A percentile compares a stretch with the other conserved stretches of the same genome.
These are phyloP conservation scores for Lineolata rhizophorae DNA, from an alignment of 495 filamentous ascomycete species.

Conservation along the genomic window DNA sequence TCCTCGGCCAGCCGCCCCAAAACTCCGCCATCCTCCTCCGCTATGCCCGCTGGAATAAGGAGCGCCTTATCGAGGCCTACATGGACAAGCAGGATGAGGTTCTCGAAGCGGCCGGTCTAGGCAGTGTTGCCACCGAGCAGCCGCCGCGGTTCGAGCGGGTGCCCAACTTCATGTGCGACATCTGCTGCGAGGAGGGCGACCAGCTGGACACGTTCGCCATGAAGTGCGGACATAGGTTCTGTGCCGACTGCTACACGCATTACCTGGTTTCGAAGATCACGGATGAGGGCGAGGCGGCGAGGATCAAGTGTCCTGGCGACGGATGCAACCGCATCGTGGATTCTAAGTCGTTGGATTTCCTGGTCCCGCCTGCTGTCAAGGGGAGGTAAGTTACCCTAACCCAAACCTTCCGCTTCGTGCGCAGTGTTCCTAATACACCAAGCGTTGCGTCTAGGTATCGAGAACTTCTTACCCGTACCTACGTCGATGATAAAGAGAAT, in stretches of 20 bases:
- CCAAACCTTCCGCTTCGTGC: too few species aligned
- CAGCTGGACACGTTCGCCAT: constrained; percentile 79
- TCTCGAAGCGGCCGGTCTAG: constrained; percentile 70
- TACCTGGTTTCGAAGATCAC: constrained; percentile 83
- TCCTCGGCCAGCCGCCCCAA: constrained; percentile 70
- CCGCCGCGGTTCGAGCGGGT: constrained; percentile 45
- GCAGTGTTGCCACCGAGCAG: constrained; percentile 30
- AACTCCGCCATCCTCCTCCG: constrained; percentile 74
- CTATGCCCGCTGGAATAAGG: constrained; percentile 84
- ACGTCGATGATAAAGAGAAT: constrained; percentile 87
- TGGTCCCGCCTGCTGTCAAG: constrained; percentile 53
- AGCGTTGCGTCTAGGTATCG: constrained; percentile 37
- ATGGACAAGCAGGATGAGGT: constrained; percentile 65
- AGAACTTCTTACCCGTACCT: constrained; percentile 72
- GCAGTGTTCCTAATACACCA: constrained; percentile 2
- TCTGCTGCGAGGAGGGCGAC: constrained; percentile 78
- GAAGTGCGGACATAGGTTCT: constrained; percentile 92
- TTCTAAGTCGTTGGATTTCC: constrained; percentile 60
- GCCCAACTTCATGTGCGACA: constrained; percentile 70
- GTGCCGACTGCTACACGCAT: constrained; percentile 76
- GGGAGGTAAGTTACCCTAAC: constrained; percentile 38
- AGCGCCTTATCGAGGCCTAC: constrained; percentile 79
- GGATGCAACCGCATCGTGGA: constrained; percentile 81
- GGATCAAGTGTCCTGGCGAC: constrained; percentile 81
- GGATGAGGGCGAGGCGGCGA: constrained; percentile 81